These are phyloP conservation scores for Malassezia vespertilionis DNA, from an alignment of 1,284 basidiomycete species.

Conservation along the genomic window DNA sequence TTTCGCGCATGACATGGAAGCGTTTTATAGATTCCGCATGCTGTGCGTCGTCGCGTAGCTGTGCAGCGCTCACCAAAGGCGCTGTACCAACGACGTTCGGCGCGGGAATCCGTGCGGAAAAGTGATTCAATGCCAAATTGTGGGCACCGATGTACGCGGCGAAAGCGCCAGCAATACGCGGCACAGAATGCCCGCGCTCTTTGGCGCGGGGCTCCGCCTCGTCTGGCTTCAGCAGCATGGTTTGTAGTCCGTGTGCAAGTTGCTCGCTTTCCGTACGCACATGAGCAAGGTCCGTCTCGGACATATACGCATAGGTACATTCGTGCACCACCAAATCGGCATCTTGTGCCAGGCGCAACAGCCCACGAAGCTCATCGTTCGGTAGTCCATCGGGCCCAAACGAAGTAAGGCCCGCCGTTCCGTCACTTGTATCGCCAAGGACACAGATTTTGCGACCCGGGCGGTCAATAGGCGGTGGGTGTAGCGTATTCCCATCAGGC, in stretches of 20 bases:
- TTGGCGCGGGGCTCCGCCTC: slow-evolving; percentile 13
- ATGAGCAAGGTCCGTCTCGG: slow-evolving; percentile 23
- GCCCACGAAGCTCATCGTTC: slow-evolving; percentile 20
- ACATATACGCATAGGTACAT: slow-evolving; percentile 40
- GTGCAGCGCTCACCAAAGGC: not conserved
- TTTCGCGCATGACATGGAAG: slow-evolving; percentile 12
- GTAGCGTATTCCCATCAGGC: slow-evolving; percentile 32
- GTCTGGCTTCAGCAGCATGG: not conserved
- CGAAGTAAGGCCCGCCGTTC: slow-evolving; percentile 23
- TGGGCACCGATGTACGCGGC: slow-evolving; percentile 28
- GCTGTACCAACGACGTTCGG: not conserved
- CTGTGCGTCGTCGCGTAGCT: not conserved
- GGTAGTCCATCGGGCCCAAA: slow-evolving; percentile 9
- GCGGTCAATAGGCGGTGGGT: slow-evolving; percentile 32
- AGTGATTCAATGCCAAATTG: slow-evolving; percentile 40
- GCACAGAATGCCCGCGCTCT: slow-evolving; percentile 36
- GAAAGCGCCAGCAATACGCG: slow-evolving; percentile 36
- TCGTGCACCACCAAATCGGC: slow-evolving; percentile 43
- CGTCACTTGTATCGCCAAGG: slow-evolving; percentile 42
- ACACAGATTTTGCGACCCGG: slow-evolving; percentile 39
- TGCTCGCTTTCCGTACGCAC: slow-evolving; percentile 11
- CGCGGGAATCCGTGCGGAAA: slow-evolving; percentile 20
- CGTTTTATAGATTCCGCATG: slow-evolving; percentile 1
- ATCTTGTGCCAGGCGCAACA: slow-evolving; percentile 18
- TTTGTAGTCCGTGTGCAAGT: not conserved